phyloP scores from a whole-genome alignment of 1,284 basidiomycete genomes.

The Heterobasidion parviporum region DNA sequence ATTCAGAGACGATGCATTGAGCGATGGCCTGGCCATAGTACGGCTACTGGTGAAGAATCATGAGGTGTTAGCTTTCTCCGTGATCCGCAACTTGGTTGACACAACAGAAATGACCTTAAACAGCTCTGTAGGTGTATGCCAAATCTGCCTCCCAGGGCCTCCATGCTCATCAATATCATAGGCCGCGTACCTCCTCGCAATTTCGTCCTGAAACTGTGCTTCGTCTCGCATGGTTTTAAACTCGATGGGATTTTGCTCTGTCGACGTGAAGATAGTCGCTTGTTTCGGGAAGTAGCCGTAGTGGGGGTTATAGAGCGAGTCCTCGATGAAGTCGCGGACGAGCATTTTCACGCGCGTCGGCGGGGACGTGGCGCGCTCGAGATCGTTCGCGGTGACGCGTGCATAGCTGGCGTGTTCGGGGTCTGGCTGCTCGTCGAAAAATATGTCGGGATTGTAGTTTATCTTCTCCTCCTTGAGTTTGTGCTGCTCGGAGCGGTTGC shows the following conservation, averaged over 20 bases:
- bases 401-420: constrained; percentile 47
- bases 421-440: constrained; percentile 40
- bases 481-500: background rate
- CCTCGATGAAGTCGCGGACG: constrained; percentile 94
- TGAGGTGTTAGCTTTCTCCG: background rate
- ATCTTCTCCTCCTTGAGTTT: constrained; percentile 36
- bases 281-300: constrained; percentile 97
- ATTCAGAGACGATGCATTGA: constrained; percentile 82
- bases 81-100: background rate
- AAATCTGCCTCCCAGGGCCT: constrained; percentile 87
- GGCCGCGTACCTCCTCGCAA: constrained; percentile 68
- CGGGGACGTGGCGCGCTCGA: constrained; percentile 52
- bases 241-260: constrained; percentile 47
- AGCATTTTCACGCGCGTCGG: constrained; percentile 90
- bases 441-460: constrained; percentile 58
- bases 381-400: constrained; percentile 67
- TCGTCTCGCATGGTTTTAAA: constrained; percentile 65
- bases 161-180: constrained; percentile 53
- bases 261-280: constrained; percentile 78
- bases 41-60: constrained; percentile 45
- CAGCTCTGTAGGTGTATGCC: constrained; percentile 98
- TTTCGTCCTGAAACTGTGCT: constrained; percentile 73
- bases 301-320: constrained; percentile 92
- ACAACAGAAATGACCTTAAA: constrained; percentile 68
- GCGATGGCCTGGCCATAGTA: constrained; percentile 92